Percentiles rank a stretch among this genome's conserved stretches.
phyloP scores from a whole-genome alignment of 495 filamentous ascomycete genomes.

The Astrothelium subdiscretum region DNA sequence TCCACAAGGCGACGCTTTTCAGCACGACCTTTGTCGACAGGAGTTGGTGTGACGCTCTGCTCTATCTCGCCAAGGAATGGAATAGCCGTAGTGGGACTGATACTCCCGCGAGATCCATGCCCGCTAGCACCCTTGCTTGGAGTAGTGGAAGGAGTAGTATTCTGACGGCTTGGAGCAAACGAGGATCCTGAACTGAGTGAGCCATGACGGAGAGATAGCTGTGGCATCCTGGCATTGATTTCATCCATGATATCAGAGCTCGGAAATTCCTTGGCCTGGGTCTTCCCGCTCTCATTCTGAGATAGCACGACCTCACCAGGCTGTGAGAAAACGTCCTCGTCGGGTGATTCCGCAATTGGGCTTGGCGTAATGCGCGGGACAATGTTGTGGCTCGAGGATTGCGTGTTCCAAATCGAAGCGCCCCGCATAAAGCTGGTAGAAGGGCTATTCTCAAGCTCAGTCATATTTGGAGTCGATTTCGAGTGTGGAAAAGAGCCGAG shows the following conservation, averaged over 20 bases:
- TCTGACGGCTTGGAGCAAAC: background rate
- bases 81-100: background rate
- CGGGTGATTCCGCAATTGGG: background rate
- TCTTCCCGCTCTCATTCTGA: background rate
- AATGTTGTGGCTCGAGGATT: background rate
- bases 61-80: background rate
- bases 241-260: background rate
- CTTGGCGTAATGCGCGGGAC: background rate
- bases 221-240: background rate
- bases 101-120: background rate
- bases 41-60: background rate
- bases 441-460: background rate
- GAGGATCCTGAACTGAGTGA: background rate
- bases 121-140: background rate
- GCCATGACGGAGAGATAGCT: background rate
- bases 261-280: background rate
- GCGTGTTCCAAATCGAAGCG: background rate
- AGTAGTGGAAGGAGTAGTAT: background rate
- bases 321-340: background rate
- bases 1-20: conserved; percentile 1
- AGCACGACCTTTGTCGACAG: background rate
- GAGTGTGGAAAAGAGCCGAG: background rate
- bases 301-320: background rate
- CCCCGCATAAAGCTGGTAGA: background rate
- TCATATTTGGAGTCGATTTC: background rate